Evolutionary conservation across 2,329 filamentous ascomycete genomes (phyloP), one percentile per base, ranked within the genome.

Genomic region (Monascus ruber): DNA sequence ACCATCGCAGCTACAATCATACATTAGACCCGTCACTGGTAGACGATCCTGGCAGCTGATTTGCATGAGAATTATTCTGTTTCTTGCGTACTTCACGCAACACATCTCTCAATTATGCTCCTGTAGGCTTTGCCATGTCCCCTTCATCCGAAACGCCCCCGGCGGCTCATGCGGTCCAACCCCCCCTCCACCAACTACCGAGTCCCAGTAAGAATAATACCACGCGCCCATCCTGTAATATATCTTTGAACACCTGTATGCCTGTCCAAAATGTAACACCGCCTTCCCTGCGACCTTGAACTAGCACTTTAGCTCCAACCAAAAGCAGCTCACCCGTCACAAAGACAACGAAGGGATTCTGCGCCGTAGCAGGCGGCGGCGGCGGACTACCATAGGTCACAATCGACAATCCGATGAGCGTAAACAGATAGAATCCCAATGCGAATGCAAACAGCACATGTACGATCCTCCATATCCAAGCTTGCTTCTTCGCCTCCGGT

Each of bases 371-470:
- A 25, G 65, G 66, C 28, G 64, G 62, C 3, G 66, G 66, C 17
- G 64, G 64, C 28, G 55, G 53, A 40, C 49, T 55, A 8, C 65
- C 64, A 39, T 59, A 68, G 34, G 54, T 51, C 26, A 54, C 47
- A 33, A 64, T 55, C 10, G 65, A 62, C 28, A 52, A 44, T 26
- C 56, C 49, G 31, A 68, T 49, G 10, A 60, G 42, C 26, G 63
- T 53, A 0, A 68, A 45, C 31, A 68, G 65, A 55, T 80, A 81
- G 32, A 72, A 47, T 1, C 72, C 76, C 24, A 78, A 61, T 2
- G 58, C 51, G n/a, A 79, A 53, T 4, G 76, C 69, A 52, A 79
- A 77, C 10, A 79, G 34, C 4, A 71, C 67, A 50, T 81, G 77
- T 6, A 78, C 53, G 24, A 75, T 55, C 38, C 74, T 71, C 77